Base-by-base conservation (phyloP, 192 early-diverging fungal species). In the Pilobolus umbonatus region DNA sequence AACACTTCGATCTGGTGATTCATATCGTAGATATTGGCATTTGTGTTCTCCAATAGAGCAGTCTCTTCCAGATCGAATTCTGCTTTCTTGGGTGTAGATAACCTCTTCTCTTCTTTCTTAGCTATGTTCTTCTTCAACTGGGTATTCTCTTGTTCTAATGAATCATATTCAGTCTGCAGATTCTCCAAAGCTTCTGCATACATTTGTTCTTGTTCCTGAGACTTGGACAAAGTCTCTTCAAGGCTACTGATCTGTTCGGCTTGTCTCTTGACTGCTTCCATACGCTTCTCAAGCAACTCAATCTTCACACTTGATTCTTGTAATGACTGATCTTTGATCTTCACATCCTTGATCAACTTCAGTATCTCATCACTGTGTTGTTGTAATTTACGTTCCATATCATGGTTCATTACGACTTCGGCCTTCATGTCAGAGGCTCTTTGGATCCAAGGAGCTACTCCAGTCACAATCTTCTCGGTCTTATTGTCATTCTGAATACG, bases 371-470 rank as follows among this genome's bases (percentile, higher is more conserved):
- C 89, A 48, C 80, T 82, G 35, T 88, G 77, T 28, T 83, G 77
- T 56, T 88, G 84, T 11, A 88, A 75, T 68, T 90, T 83, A 25
- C 82, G 82, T 61, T 92, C 81, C 49, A 89, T 80, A 30, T 93
- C 91, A 12, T 80, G 71, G 69, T 94, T 96, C 22, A 92, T 75
- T 40, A 86, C 75, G 44, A 91, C 86, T 43, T 87, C 85, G 0
- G 77, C 81, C 67, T 94, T 93, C 73, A 94, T 79, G 35, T 84
- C 79, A 43, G 78, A 79, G n/a, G 93, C 88, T 7, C 93, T 77
- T 54, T 74, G 71, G 39, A 85, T 64, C 95, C 95, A 95, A 19
- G 93, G 91, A 50, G 84, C 75, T 38, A 79, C 83, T 5, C 62
- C 57, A 12, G 73, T 74, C 7, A 44, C 29, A 55, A 75, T 76